Base-by-base conservation (phyloP, 768 basidiomycete species). In the Lactarius evosmus region DNA sequence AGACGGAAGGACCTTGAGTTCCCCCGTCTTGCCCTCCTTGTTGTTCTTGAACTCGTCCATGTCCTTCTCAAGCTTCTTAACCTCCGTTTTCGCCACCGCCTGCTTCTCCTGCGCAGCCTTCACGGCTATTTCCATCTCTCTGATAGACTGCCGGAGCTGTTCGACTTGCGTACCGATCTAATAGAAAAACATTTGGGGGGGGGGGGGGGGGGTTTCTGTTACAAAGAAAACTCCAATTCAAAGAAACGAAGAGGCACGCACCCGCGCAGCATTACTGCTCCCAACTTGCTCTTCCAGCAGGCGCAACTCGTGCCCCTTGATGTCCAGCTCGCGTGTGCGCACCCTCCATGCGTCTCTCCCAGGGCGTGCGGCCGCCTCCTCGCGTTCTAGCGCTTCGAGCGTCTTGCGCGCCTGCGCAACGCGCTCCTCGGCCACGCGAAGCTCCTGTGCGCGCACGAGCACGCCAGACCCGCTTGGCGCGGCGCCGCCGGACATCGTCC, bases 31-130 rank as follows among this genome's bases (percentile, higher is more conserved):
- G 53, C 94, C 93, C 56, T 98, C 97, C 74, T 97, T 97, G 78
- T 99, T 95, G 76, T 95, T 89, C 79, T 97, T 95, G 80, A 99
- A 98, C 78, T 98, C 97, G 60, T 85, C 85, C 94, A 99, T 98
- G 73, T 99, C 97, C 70, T 88, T 88, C 76, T 98, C 93, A 27
- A 98, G 85, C 70, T 88, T 91, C 77, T 86, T 87, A 73, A 85
- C 83, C 63, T 98, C 95, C 0, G 80, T 85, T 55, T 87, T 78
- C 0, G 93, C 92, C 7, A 76, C 80, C 71, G 83, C 84, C 73
- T 96, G 91, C 71, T 92, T 92, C 60, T 86, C 80, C 72, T 87
- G 85, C 6, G 93, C 86, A 0, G 77, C 76, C 65, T 85, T 75
- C n/a, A 91, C 76, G 1, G 85, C 83, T 22, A 73, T 72, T 49